phyloP scores from a whole-genome alignment of 495 filamentous ascomycete species.

The Xylaria bambusicola region DNA sequence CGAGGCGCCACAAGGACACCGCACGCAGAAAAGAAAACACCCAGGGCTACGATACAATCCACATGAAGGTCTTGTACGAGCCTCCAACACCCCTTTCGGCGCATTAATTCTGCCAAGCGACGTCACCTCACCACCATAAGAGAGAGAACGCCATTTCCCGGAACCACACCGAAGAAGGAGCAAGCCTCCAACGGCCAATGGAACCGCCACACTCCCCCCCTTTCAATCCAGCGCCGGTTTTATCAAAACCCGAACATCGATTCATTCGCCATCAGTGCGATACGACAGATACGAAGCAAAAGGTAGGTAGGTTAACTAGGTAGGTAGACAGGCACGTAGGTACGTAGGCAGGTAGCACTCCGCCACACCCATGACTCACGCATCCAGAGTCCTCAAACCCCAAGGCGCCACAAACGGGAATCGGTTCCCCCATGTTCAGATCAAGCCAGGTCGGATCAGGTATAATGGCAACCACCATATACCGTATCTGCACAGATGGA shows the following conservation, averaged over 20 bases:
- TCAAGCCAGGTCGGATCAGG: not conserved
- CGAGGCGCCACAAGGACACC: no score
- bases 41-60: not conserved
- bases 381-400: not conserved
- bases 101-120: not conserved
- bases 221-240: not conserved
- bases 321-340: not conserved
- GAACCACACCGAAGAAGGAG: slow-evolving; percentile 4
- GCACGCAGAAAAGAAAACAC: no score
- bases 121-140: not conserved
- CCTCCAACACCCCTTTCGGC: not conserved
- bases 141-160: not conserved
- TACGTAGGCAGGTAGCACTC: not conserved
- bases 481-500: not conserved
- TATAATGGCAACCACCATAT: not conserved
- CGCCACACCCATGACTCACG: not conserved
- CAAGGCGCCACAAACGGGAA: not conserved
- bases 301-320: not conserved
- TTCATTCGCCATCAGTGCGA: not conserved
- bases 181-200: not conserved
- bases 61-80: not conserved
- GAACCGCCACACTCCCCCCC: not conserved
- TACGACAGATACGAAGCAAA: not conserved
- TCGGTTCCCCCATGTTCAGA: not conserved
- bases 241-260: not conserved